Evolutionary conservation across 177 flowering plant genomes (phyloP), one percentile per base, ranked within the genome.

Genomic region (Telopea speciosissima): DNA sequence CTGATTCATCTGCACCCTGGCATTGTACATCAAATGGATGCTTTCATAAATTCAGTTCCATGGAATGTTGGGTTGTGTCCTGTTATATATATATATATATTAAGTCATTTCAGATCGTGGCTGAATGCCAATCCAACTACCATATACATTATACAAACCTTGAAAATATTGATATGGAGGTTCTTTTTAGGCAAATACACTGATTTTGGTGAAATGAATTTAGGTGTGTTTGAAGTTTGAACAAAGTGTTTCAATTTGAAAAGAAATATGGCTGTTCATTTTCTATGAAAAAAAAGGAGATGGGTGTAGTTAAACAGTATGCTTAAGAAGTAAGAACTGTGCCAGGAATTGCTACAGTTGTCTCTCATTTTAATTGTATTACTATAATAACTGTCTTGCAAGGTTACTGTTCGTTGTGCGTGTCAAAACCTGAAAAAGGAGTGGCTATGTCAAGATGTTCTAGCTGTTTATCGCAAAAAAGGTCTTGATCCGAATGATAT

Each of bases 341-440:
- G 60, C 11, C 25, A 33, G 40, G 23, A 36, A 60, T 0, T 60
- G 36, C 33, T 62, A 69, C 25, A 36, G 26, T 63, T 59, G 45
- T 66, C 3, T 17, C 16, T 60, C 19, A 31, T 8, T 72, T 56
- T 59, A 54, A 63, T 63, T 60, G 9, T 45, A 45, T 21, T 71
- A 63, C 24, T 8, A 0, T 36, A 24, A 65, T 24, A 28, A 49
- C 25, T 70, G 58, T 71, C 64, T 68, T 79, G 68, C 70, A 69
- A 93, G 98, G 90, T 92, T 63, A 82, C 79, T 62, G 91, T 87
- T 76, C 93, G 98, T 52, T 94, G 98, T 79, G 79, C 62, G 67
- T 94, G 98, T 77, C 96, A 84, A 69, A 87, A 80, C 76, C 75
- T 94, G 79, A 92, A 92, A 81, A 94, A 90, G 80, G 97, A 94